A percentile compares a stretch with the other conserved stretches of the same genome.
These are phyloP conservation scores for Zalerion maritima DNA, from an alignment of 495 filamentous ascomycete genomes.

Conservation along the genomic window DNA sequence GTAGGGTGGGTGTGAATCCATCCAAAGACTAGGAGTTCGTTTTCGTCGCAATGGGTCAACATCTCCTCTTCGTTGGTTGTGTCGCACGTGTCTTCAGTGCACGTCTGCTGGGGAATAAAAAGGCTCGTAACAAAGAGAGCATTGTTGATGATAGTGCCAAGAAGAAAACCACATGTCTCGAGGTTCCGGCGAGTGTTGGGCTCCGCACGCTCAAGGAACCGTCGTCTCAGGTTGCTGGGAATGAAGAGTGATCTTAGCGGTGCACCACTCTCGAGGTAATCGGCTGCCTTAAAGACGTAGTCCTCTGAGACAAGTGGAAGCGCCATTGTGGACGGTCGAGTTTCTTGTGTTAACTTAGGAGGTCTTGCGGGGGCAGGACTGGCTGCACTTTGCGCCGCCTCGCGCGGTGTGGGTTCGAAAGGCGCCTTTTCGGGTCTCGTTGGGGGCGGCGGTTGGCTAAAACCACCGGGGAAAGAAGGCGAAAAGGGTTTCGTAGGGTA, in stretches of 20 bases:
- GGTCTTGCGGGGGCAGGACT: slow-evolving; percentile 17
- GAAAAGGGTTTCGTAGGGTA: too few relatives aligned
- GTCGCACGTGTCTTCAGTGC: slow-evolving; percentile 86
- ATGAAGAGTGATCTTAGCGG: slow-evolving; percentile 81
- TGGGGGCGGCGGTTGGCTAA: slow-evolving; percentile 4
- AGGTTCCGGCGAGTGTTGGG: slow-evolving; percentile 67
- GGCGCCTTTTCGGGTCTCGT: slow-evolving; percentile 5
- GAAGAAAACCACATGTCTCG: slow-evolving; percentile 90
- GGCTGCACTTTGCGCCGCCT: slow-evolving; percentile 16
- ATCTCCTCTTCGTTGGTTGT: slow-evolving; percentile 70
- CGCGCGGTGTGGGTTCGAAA: slow-evolving; percentile 10
- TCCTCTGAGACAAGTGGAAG: slow-evolving; percentile 21
- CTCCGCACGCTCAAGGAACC: slow-evolving; percentile 56
- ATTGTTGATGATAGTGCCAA: slow-evolving; percentile 80
- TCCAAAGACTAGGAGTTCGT: slow-evolving; percentile 78
- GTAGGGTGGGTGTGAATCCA: slow-evolving; percentile 98
- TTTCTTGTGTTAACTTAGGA: slow-evolving; percentile 19
- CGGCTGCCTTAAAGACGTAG: slow-evolving; percentile 71
- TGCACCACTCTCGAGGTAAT: slow-evolving; percentile 75
- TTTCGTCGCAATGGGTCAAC: slow-evolving; percentile 72
- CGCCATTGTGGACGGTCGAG: slow-evolving; percentile 13
- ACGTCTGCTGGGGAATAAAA: slow-evolving; percentile 79
- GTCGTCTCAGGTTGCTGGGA: slow-evolving; percentile 52
- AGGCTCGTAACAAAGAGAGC: slow-evolving; percentile 80
- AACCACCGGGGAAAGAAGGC: too few relatives aligned